phyloP scores from a whole-genome alignment of 352 stramenopile genomes.

The Phytophthora ramorum region DNA sequence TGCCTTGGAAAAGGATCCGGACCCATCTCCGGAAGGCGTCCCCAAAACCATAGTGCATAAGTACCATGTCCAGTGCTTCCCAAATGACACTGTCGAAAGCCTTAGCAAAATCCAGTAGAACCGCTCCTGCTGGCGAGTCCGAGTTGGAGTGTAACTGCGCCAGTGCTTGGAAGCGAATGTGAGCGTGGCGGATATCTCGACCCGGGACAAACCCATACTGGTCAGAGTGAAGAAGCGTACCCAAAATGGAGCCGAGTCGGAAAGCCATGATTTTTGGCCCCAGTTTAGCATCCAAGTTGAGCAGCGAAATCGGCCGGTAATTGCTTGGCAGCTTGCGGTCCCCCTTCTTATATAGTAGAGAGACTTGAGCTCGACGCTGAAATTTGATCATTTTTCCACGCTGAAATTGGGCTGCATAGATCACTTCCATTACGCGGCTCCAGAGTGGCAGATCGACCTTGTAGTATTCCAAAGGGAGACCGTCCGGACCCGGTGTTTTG shows the following conservation, averaged over 20 bases:
- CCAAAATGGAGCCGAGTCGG: background rate
- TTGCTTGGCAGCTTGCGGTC: background rate
- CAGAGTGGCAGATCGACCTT: background rate
- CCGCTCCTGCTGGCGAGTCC: background rate
- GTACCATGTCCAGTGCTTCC: background rate
- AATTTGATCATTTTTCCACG: background rate
- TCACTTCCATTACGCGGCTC: background rate
- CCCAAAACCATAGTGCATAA: background rate
- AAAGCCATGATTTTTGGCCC: background rate
- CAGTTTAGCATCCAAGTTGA: conserved; percentile 5
- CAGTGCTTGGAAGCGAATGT: background rate
- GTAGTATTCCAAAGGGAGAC: background rate
- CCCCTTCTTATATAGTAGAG: background rate
- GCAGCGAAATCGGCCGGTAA: conserved; percentile 4
- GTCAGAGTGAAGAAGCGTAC: background rate
- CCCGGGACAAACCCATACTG: conserved; percentile 1
- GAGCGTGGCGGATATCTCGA: background rate
- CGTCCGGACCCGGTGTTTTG: background rate
- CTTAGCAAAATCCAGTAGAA: conserved; percentile 2
- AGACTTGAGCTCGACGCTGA: background rate
- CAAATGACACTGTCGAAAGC: conserved; percentile 7
- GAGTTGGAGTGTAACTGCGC: background rate
- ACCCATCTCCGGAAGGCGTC: background rate
- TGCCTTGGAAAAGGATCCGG: background rate
- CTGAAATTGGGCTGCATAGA: background rate